These are phyloP conservation scores for Tetrahymena elliotti DNA, from an alignment of 73 alveolate genomes.

Conservation along the genomic window DNA sequence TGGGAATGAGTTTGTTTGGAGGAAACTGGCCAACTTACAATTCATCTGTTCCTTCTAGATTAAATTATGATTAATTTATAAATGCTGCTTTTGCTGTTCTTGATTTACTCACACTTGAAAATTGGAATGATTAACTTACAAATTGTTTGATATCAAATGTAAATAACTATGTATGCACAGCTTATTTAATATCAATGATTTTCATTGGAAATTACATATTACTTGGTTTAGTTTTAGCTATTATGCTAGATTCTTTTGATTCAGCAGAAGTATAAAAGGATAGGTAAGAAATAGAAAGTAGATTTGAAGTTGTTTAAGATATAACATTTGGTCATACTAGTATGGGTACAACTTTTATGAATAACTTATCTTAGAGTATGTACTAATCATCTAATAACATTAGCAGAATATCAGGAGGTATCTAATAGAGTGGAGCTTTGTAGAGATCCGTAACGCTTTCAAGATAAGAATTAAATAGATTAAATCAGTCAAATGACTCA, in stretches of 20 bases:
- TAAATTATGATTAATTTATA: conserved; percentile 79
- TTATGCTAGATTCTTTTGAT: conserved; percentile 79
- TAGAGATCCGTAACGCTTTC: conserved; percentile 4
- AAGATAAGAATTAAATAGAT: not conserved
- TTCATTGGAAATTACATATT: conserved; percentile 91
- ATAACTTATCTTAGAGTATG: not conserved
- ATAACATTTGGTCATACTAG: not conserved
- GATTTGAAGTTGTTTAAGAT: not conserved
- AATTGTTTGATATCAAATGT: conserved; percentile 33
- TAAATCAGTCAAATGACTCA: not conserved
- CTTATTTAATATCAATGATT: conserved; percentile 83
- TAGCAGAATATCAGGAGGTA: conserved; percentile 3
- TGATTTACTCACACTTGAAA: conserved; percentile 80
- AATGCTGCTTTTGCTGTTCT: conserved; percentile 76
- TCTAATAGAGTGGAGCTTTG: conserved; percentile 37
- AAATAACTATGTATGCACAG: conserved; percentile 35
- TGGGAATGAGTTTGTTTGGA: conserved; percentile 93
- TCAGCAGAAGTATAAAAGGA: conserved; percentile 35
- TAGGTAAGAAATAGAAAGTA: not conserved
- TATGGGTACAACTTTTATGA: not conserved
- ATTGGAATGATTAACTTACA: conserved; percentile 82
- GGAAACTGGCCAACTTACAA: conserved; percentile 47
- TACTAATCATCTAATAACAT: not conserved
- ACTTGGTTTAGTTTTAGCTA: conserved; percentile 85
- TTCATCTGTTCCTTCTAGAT: conserved; percentile 44